Percentiles rank a stretch among this genome's conserved stretches.
These are phyloP conservation scores for Phytophthora tentaculata DNA, from an alignment of 352 stramenopile genomes.

Conservation along the genomic window DNA sequence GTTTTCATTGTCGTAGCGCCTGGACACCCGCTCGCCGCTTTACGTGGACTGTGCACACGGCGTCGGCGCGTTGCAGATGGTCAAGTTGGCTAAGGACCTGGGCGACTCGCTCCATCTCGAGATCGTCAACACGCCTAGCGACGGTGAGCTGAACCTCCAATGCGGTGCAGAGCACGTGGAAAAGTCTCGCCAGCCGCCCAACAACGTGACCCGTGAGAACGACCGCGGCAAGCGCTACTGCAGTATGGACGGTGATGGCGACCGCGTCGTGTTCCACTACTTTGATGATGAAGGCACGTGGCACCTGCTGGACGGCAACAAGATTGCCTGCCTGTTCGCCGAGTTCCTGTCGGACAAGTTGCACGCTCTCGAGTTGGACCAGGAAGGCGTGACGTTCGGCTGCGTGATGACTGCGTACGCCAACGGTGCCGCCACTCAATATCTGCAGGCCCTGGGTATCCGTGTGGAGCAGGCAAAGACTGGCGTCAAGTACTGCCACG, in stretches of 20 bases:
- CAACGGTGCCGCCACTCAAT: conserved; percentile 95
- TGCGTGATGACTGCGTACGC: conserved; percentile 99
- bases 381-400: conserved; percentile 90
- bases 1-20: conserved; percentile 42
- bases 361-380: conserved; percentile 64
- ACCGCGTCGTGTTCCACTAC: conserved; percentile 98
- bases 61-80: conserved; percentile 87
- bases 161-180: conserved; percentile 98
- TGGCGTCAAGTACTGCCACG: conserved; percentile 98
- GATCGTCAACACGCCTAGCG: conserved; percentile 77
- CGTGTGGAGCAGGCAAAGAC: conserved; percentile 94
- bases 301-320: conserved; percentile 97
- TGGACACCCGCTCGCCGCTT: conserved; percentile 80
- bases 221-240: conserved; percentile 87
- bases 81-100: conserved; percentile 80
- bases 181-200: conserved; percentile 90
- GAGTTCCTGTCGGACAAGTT: conserved; percentile 95
- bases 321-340: conserved; percentile 97
- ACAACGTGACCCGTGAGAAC: conserved; percentile 64
- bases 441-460: conserved; percentile 78
- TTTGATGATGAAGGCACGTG: conserved; percentile 80
- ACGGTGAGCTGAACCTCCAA: conserved; percentile 95
- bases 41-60: conserved; percentile 95
- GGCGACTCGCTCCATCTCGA: conserved; percentile 83
- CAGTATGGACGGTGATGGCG: conserved; percentile 97